Evolutionary conservation across 208 protist species (phyloP).

Genomic region (Naegleria gruberi): DNA sequence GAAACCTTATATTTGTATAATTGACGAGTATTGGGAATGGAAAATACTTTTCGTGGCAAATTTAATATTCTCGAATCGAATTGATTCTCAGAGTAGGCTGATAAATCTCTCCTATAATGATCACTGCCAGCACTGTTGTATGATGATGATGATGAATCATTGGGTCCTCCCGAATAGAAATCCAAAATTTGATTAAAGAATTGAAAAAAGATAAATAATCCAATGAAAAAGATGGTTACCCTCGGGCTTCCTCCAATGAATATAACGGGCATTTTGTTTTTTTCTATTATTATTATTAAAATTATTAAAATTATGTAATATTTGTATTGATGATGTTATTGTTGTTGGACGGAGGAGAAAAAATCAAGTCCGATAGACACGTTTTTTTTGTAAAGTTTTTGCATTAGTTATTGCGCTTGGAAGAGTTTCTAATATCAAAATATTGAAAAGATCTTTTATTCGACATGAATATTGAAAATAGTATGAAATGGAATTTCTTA

Average conservation of each 20-base stretch:
- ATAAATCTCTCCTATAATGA: background rate
- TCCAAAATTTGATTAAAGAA: background rate
- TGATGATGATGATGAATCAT: background rate
- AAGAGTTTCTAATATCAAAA: too few relatives aligned
- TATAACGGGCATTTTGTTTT: background rate
- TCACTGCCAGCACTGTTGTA: background rate
- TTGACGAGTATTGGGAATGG: background rate
- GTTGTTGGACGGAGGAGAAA: too few relatives aligned
- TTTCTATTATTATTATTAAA: too few relatives aligned
- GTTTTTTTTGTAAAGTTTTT: too few relatives aligned
- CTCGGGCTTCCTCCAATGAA: background rate
- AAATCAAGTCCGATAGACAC: too few relatives aligned
- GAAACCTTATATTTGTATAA: background rate
- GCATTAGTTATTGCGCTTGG: too few relatives aligned
- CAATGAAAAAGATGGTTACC: background rate
- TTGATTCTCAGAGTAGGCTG: background rate
- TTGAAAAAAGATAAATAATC: background rate
- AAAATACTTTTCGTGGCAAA: background rate
- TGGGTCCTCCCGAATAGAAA: background rate
- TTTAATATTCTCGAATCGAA: background rate
- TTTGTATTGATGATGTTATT: too few relatives aligned
- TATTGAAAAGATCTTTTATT: too few relatives aligned
- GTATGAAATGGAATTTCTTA: too few relatives aligned
- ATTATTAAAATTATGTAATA: too few relatives aligned
- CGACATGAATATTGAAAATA: too few relatives aligned